Evolutionary conservation across 192 early-diverging fungal genomes (phyloP).

Genomic region (Diversispora eburnea): DNA sequence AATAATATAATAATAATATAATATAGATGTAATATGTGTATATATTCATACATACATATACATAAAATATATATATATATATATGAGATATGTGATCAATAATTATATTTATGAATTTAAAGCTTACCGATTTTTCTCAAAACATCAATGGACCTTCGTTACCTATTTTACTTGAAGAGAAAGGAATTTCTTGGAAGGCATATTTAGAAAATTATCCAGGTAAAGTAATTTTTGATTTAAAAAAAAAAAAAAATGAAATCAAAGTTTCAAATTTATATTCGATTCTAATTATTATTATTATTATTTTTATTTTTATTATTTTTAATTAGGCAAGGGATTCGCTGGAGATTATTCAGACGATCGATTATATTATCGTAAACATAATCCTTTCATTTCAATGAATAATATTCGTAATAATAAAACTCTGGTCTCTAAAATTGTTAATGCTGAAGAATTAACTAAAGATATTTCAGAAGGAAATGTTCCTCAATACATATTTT

Average conservation of each 20-base stretch:
- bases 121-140: slow-evolving; percentile 16
- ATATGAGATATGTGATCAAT: neutral
- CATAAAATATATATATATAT: neutral
- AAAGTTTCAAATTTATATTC: neutral
- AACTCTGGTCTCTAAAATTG: slow-evolving; percentile 61
- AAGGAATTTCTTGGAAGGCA: slow-evolving; percentile 56
- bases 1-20: too few relatives aligned
- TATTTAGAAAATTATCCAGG: slow-evolving; percentile 64
- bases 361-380: slow-evolving; percentile 59
- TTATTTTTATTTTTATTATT: neutral
- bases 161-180: slow-evolving; percentile 53
- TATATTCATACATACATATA: too few relatives aligned
- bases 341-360: neutral
- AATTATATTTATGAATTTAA: neutral
- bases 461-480: slow-evolving; percentile 48
- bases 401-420: slow-evolving; percentile 50
- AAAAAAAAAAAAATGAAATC: neutral
- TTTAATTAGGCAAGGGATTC: slow-evolving; percentile 8
- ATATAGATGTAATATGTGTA: too few relatives aligned
- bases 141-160: slow-evolving; percentile 27
- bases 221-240: slow-evolving; percentile 38
- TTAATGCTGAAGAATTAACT: slow-evolving; percentile 49
- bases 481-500: slow-evolving; percentile 57
- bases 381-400: slow-evolving; percentile 70
- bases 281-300: neutral